Evolutionary conservation across 352 stramenopile genomes (phyloP).

Genomic region (Globisporangium abappressorium): DNA sequence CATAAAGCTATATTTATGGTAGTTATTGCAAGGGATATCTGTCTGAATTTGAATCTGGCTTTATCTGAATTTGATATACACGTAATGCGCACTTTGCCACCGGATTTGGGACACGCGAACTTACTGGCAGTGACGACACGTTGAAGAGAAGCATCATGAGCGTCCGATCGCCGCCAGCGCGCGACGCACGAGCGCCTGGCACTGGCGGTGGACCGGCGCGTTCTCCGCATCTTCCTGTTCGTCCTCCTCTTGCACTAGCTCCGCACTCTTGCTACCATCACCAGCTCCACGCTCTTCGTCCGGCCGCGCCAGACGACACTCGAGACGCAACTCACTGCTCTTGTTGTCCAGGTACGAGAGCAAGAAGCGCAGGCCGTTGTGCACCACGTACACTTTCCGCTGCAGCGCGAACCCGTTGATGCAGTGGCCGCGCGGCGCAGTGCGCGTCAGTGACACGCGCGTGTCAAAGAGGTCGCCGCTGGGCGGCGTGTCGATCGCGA

Average conservation of each 20-base stretch:
- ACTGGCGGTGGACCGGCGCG: not conserved
- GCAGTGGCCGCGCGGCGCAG: not conserved
- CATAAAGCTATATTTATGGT: no score
- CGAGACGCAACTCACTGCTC: not conserved
- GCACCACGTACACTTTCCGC: not conserved
- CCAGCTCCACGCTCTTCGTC: not conserved
- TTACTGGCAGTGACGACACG: not conserved
- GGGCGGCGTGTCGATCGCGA: constrained; percentile 4
- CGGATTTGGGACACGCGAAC: not conserved
- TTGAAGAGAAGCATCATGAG: not conserved
- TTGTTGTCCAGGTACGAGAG: constrained; percentile 1
- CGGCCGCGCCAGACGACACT: constrained; percentile 4
- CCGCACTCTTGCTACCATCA: not conserved
- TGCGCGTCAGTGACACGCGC: not conserved
- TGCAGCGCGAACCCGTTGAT: not conserved
- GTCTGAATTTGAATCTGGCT: not conserved
- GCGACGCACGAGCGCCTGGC: constrained; percentile 7
- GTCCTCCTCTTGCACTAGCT: not conserved
- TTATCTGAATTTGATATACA: not conserved
- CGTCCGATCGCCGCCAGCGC: constrained; percentile 1
- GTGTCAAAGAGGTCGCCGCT: not conserved
- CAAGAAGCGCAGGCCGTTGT: constrained; percentile 1
- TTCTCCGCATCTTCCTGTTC: not conserved
- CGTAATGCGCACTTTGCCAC: not conserved
- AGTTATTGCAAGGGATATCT: no score